Percentiles rank a stretch among this genome's conserved stretches.
Conservation (phyloP, 306 rosid species). For the Cajanus cajan region DNA sequence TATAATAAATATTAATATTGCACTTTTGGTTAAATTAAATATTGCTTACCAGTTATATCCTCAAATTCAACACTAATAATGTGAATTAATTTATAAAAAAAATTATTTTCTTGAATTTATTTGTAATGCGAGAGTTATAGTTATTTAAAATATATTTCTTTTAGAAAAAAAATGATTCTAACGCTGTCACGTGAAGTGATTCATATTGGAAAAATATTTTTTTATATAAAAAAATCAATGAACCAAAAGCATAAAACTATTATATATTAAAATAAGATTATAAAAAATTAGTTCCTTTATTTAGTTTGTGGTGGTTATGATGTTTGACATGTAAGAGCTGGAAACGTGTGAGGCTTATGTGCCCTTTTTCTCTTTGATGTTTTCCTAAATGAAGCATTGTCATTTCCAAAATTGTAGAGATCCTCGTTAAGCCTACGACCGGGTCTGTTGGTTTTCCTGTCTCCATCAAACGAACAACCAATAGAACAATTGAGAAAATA, state of each 20-base stretch:
- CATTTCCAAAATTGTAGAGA: conserved; percentile 58
- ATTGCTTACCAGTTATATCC: too few species aligned
- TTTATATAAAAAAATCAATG: not conserved
- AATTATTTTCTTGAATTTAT: too few species aligned
- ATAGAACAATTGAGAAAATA: not conserved
- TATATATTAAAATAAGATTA: not conserved
- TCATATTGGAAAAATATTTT: not conserved
- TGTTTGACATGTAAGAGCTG: not conserved
- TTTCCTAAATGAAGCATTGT: conserved; percentile 10
- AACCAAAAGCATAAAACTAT: not conserved
- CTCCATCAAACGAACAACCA: conserved; percentile 24
- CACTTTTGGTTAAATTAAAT: too few species aligned
- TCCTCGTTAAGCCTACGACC: conserved; percentile 41
- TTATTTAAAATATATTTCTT: too few species aligned
- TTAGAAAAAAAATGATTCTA: too few species aligned
- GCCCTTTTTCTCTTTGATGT: not conserved
- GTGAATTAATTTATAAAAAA: too few species aligned
- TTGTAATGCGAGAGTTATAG: too few species aligned
- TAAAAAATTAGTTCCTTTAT: not conserved
- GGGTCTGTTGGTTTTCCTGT: conserved; percentile 48
- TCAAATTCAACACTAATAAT: too few species aligned
- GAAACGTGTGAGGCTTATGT: not conserved
- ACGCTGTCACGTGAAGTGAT: not conserved
- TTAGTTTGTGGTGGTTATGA: not conserved
- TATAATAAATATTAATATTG: too few species aligned